Percentiles rank a stretch among this genome's conserved stretches.
phyloP scores from a whole-genome alignment of 169 alveolate genomes.

The Eimeria sp. region DNA sequence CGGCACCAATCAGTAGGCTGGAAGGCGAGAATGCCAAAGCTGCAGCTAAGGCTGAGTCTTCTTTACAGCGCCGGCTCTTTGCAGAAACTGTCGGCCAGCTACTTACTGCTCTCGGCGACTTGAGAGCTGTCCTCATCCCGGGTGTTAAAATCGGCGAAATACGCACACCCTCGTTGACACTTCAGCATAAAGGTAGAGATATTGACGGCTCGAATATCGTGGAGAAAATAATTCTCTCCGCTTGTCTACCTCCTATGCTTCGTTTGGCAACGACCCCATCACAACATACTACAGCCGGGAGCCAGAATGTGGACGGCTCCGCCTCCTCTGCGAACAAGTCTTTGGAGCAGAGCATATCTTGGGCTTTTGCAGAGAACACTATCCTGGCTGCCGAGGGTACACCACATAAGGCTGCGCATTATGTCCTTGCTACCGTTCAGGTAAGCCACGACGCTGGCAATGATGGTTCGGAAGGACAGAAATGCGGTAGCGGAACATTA shows the following conservation, averaged over 20 bases:
- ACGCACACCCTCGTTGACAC: neutral
- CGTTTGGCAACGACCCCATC: slow-evolving; percentile 17
- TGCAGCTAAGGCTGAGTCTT: slow-evolving; percentile 37
- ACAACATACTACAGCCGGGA: neutral
- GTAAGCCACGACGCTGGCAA: neutral
- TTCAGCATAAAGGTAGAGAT: neutral
- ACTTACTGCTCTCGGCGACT: slow-evolving; percentile 10
- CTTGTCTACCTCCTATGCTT: slow-evolving; percentile 46
- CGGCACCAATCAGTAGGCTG: neutral
- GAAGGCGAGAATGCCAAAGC: slow-evolving; percentile 50
- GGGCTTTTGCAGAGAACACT: slow-evolving; percentile 38
- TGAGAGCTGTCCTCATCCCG: slow-evolving; percentile 30
- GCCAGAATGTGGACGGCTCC: neutral
- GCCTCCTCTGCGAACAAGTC: neutral
- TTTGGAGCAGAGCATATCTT: neutral
- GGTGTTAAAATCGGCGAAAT: neutral
- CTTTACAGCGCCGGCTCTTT: slow-evolving; percentile 20
- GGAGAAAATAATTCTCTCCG: slow-evolving; percentile 43
- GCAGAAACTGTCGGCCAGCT: neutral
- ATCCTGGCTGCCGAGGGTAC: slow-evolving; percentile 16
- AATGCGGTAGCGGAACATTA: neutral
- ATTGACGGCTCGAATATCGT: neutral
- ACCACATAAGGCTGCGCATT: slow-evolving; percentile 54
- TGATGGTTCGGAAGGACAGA: neutral
- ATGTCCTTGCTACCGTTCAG: slow-evolving; percentile 28